Conservation (phyloP, 1,139 yeast species). For the Pichia sp. region DNA sequence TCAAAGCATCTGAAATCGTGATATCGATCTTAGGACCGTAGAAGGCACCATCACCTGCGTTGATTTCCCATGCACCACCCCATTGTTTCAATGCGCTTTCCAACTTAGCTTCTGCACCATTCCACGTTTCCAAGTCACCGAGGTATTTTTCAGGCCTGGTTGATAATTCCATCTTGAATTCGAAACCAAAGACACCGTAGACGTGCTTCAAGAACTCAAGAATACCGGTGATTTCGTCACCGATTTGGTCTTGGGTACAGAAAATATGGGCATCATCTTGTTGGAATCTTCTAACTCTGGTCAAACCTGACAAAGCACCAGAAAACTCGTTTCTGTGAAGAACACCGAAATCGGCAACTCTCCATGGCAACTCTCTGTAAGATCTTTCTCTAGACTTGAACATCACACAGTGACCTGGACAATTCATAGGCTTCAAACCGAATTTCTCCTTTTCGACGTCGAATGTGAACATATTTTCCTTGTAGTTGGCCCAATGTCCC, state of each 20-base stretch:
- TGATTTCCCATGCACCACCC: conserved; percentile 67
- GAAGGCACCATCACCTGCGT: conserved; percentile 96
- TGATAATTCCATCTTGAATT: conserved; percentile 70
- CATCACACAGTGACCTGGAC: conserved; percentile 95
- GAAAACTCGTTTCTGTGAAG: conserved; percentile 93
- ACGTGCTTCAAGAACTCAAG: conserved; percentile 72
- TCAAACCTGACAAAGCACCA: conserved; percentile 85
- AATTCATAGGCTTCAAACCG: conserved; percentile 96
- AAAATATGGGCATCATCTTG: conserved; percentile 98
- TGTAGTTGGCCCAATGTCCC: conserved; percentile 97
- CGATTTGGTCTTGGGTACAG: conserved; percentile 80
- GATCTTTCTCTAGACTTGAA: conserved; percentile 86
- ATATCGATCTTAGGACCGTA: conserved; percentile 96
- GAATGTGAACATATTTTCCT: conserved; percentile 94
- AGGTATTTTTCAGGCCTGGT: conserved; percentile 85
- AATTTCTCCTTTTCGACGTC: conserved; percentile 89
- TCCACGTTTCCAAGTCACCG: conserved; percentile 82
- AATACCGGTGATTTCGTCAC: conserved; percentile 69
- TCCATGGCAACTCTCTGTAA: conserved; percentile 90
- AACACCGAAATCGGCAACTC: conserved; percentile 95
- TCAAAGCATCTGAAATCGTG: conserved; percentile 74
- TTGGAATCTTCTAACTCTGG: conserved; percentile 96
- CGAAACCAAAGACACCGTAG: conserved; percentile 74
- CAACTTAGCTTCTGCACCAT: conserved; percentile 73
- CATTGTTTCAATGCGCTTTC: conserved; percentile 56